Evolutionary conservation across 2,329 filamentous ascomycete genomes (phyloP), one percentile per base, ranked within the genome.

Genomic region (Neonectria neomacrospora): DNA sequence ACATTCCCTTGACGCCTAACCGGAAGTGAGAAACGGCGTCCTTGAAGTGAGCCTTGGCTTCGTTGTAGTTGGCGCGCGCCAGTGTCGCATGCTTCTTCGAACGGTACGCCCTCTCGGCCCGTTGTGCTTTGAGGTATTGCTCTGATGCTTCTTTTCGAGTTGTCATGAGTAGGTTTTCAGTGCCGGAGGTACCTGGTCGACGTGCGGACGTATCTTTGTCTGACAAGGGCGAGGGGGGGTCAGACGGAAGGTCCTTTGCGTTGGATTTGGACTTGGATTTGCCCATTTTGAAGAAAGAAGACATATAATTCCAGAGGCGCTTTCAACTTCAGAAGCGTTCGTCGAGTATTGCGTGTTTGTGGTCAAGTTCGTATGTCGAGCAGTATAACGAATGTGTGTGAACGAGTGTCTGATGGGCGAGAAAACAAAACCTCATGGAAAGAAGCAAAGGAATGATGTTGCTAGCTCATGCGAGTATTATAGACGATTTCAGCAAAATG

Each of bases 151-250:
- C 71, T 39, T 74, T 78, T 26, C 78, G 77, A 58, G 75, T 78
- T 55, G 75, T 77, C 48, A 75, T 74, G 44, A 83, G 78, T 32
- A 81, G 71, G 65, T 77, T 76, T 67, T 82, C 79, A 18, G 81
- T 83, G 58, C 79, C 79, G 0, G 80, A 79, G 14, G 81, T 82
- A 61, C 79, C 78, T 5, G 80, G 80, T 20, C 81, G 76, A 20
- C 44, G 7, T 16, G 47, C 42, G 8, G 39, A 12, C 2, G 22
- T 28, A 7, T 52, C 54, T 30, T 58, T 45, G 3, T 66, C 64
- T 16, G 51, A 32, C 16, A 22, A 32, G 22, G 52, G 50, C 2
- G 54, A 32, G 4, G 20, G 20, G 14, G 47, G 42, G 14, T 52
- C 42, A 23, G 26, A 50, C 8, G 58, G 28, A 7, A 8, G 12